Percentiles rank a stretch among this genome's conserved stretches.
Conservation (phyloP, 1,139 yeast genomes). For the Saccharomycopsis phalli region DNA sequence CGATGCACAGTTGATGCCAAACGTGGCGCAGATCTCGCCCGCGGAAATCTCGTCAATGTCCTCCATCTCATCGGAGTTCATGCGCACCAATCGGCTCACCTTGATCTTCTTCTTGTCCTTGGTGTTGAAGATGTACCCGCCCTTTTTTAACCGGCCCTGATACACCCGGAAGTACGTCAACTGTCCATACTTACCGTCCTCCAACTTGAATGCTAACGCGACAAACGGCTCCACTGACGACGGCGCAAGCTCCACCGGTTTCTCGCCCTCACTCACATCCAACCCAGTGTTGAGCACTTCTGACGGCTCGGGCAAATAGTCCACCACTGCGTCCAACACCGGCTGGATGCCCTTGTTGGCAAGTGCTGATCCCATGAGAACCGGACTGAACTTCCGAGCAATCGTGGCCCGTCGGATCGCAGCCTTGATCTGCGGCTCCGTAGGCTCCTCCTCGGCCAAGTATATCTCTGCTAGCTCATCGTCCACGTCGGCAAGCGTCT, state of each 20-base stretch:
- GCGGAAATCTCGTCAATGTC: constrained; percentile 94
- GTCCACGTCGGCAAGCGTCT: constrained; percentile 94
- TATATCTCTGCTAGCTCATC: constrained; percentile 93
- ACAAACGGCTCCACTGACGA: constrained; percentile 75
- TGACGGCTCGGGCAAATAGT: constrained; percentile 89
- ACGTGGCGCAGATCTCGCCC: constrained; percentile 98
- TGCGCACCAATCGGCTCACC: constrained; percentile 91
- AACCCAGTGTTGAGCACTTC: constrained; percentile 87
- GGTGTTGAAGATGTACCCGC: constrained; percentile 79
- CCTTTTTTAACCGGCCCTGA: constrained; percentile 91
- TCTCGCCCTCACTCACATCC: constrained; percentile 53
- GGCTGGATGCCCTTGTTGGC: constrained; percentile 95
- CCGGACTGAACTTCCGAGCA: constrained; percentile 96
- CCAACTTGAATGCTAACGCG: constrained; percentile 94
- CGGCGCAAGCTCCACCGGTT: constrained; percentile 68
- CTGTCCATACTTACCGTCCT: constrained; percentile 97
- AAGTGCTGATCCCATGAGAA: constrained; percentile 94
- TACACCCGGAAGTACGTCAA: constrained; percentile 92
- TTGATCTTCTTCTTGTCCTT: constrained; percentile 91
- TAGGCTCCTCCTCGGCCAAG: constrained; percentile 84
- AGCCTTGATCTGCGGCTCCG: constrained; percentile 67
- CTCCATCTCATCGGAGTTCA: constrained; percentile 99
- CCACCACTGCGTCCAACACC: constrained; percentile 92
- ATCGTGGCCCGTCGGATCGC: constrained; percentile 97
- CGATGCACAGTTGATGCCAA: constrained; percentile 98